These are phyloP conservation scores for Adansonia gregorii DNA, from an alignment of 441 rosid genomes.

Conservation along the genomic window DNA sequence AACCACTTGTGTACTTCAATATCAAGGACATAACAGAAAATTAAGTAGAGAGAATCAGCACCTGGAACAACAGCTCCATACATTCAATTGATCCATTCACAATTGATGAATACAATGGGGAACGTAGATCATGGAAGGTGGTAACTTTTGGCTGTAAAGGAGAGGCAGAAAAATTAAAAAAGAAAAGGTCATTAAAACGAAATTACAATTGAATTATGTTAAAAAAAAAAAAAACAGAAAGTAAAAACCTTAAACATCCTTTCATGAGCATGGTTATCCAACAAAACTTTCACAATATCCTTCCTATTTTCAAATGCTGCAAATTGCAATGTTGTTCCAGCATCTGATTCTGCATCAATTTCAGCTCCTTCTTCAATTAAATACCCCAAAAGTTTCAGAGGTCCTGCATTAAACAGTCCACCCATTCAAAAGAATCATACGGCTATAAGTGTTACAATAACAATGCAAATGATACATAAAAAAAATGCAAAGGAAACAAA, in stretches of 20 bases:
- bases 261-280: constrained; percentile 11
- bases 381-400: not conserved
- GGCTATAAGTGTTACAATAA: not conserved
- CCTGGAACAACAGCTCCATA: not conserved
- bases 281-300: not conserved
- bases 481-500: not conserved
- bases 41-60: too few species aligned
- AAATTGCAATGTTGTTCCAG: not conserved
- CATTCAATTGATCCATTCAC: not conserved
- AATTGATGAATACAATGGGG: not conserved
- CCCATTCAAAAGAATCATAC: not conserved
- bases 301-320: not conserved
- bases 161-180: not conserved
- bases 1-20: too few species aligned
- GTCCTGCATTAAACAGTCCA: not conserved
- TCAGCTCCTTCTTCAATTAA: constrained; percentile 12
- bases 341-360: not conserved
- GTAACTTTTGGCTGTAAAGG: not conserved
- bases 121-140: not conserved
- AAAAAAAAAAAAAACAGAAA: not conserved
- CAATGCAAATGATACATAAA: not conserved
- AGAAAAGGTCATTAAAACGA: not conserved
- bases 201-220: too few species aligned
- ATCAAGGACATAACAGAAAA: not conserved
- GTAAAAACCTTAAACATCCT: not conserved